These are phyloP conservation scores for Podospora anserina DNA, from an alignment of 495 filamentous ascomycete species.

Conservation along the genomic window DNA sequence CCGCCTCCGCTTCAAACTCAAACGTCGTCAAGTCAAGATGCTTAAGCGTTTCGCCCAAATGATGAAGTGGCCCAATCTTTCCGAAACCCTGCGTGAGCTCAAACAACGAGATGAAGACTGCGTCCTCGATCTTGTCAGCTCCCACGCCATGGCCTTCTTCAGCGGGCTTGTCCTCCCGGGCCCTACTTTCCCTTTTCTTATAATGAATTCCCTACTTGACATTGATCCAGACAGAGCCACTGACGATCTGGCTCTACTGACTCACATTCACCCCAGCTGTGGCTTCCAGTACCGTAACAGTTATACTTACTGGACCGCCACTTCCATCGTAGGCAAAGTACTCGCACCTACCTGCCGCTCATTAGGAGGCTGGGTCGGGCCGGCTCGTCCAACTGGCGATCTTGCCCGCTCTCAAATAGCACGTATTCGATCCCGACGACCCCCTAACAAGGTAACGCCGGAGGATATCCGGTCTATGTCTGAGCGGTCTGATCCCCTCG, in stretches of 20 bases:
- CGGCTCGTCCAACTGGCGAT: conserved; percentile 59
- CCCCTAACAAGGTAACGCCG: conserved; percentile 44
- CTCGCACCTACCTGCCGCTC: conserved; percentile 71
- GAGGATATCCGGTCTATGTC: conserved; percentile 58
- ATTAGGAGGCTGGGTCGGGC: conserved; percentile 68
- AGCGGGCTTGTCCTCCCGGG: conserved; percentile 67
- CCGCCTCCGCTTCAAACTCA: conserved; percentile 56
- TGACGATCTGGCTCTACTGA: conserved; percentile 57
- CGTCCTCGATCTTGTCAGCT: conserved; percentile 57
- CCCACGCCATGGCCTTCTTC: conserved; percentile 69
- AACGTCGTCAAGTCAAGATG: conserved; percentile 57
- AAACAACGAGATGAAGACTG: conserved; percentile 53
- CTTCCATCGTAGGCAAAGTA: conserved; percentile 69
- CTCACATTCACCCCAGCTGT: conserved; percentile 57
- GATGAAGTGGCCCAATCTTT: conserved; percentile 72
- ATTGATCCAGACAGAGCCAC: conserved; percentile 61
- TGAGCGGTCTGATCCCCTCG: conserved; percentile 62
- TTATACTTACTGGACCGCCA: conserved; percentile 67
- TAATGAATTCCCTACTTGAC: conserved; percentile 71
- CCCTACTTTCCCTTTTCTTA: conserved; percentile 63
- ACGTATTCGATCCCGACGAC: conserved; percentile 52
- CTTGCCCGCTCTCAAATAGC: conserved; percentile 61
- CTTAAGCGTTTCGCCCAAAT: conserved; percentile 62
- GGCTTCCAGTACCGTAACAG: conserved; percentile 68
- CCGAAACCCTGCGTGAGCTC: conserved; percentile 56